A percentile compares a stretch with the other conserved stretches of the same genome.
Evolutionary conservation across 495 filamentous ascomycete genomes (phyloP).

Genomic region (Aspergillus conjunctus): DNA sequence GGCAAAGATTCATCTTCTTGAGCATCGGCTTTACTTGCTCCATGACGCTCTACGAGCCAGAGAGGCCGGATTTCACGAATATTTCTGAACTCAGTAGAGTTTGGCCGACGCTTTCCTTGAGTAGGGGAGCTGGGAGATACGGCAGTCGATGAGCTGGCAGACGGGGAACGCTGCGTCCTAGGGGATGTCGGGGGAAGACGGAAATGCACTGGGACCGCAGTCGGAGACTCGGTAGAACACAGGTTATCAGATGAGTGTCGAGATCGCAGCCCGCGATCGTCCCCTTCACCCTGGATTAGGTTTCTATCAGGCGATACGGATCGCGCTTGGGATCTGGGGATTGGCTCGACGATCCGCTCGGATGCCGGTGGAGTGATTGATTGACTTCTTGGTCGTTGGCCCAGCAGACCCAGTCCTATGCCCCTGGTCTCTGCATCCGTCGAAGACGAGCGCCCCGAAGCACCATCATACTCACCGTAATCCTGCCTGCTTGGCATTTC

Average conservation of each 20-base stretch:
- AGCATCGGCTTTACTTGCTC: conserved; percentile 41
- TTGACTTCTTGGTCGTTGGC: conserved; percentile 40
- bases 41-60: conserved; percentile 52
- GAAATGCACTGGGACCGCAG: conserved; percentile 54
- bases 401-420: conserved; percentile 25
- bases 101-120: conserved; percentile 43
- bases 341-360: conserved; percentile 37
- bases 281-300: conserved; percentile 21
- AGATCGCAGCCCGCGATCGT: conserved; percentile 8
- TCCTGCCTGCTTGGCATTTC: conserved; percentile 45
- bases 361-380: conserved; percentile 39
- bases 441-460: conserved; percentile 40
- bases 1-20: conserved; percentile 44
- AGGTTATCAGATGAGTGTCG: conserved; percentile 35
- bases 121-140: conserved; percentile 36
- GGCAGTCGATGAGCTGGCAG: conserved; percentile 31
- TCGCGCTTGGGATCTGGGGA: conserved; percentile 41
- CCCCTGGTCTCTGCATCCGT: conserved; percentile 25
- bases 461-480: conserved; percentile 36
- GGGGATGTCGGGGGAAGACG: conserved; percentile 49
- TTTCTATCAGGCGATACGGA: conserved; percentile 37
- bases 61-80: conserved; percentile 53
- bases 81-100: conserved; percentile 50
- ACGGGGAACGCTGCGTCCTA: conserved; percentile 36
- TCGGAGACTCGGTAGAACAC: conserved; percentile 45